phyloP scores from a whole-genome alignment of 1,284 basidiomycete species.

The Ceratobasidium sp. region DNA sequence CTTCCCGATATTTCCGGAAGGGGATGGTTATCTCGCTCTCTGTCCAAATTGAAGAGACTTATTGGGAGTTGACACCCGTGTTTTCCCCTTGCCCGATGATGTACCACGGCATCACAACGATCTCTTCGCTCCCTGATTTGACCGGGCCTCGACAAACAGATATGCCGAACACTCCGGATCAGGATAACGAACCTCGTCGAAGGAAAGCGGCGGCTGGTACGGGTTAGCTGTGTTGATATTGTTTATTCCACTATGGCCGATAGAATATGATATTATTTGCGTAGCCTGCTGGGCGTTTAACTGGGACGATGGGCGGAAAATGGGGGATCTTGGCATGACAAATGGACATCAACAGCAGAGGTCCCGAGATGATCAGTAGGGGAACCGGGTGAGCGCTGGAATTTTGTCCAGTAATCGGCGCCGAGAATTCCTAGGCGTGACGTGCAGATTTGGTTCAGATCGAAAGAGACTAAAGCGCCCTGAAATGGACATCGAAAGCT shows the following conservation, averaged over 20 bases:
- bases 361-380: conserved; percentile 33
- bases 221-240: conserved; percentile 17
- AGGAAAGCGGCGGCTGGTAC: conserved; percentile 24
- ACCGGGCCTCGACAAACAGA: conserved; percentile 35
- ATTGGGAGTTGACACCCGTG: conserved; percentile 69
- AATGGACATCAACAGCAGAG: conserved; percentile 15
- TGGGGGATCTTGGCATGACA: conserved; percentile 11
- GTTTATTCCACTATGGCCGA: conserved; percentile 1
- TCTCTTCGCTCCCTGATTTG: conserved; percentile 24
- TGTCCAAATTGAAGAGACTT: conserved; percentile 69
- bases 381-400: background rate
- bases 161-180: conserved; percentile 27
- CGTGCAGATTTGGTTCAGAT: conserved; percentile 20
- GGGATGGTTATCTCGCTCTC: conserved; percentile 71
- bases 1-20: conserved; percentile 45
- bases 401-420: conserved; percentile 2
- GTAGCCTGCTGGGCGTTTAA: conserved; percentile 9
- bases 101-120: conserved; percentile 32
- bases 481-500: conserved; percentile 13
- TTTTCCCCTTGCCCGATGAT: conserved; percentile 43
- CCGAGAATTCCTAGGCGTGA: conserved; percentile 1
- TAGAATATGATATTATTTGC: conserved; percentile 4
- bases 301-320: background rate
- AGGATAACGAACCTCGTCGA: conserved; percentile 9
- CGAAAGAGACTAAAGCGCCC: conserved; percentile 23